A percentile compares a stretch with the other conserved stretches of the same genome.
Conservation (phyloP, 2,329 filamentous ascomycete species). For the Podosphaera xanthii region DNA sequence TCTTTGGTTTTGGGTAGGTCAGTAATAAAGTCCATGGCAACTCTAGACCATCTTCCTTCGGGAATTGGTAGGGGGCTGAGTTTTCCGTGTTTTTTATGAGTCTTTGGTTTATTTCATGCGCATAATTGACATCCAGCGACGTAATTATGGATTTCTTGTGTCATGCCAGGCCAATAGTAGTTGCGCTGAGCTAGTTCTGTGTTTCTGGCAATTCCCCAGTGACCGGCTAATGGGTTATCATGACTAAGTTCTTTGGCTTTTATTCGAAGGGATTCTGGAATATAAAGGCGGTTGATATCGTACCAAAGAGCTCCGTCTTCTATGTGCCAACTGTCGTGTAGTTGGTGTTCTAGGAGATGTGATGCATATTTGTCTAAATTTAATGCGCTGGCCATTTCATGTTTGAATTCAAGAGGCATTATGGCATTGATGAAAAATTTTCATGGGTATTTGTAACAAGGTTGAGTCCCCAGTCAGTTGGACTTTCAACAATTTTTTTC, state of each 20-base stretch:
- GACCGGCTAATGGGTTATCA: background rate
- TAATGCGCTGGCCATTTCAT: background rate
- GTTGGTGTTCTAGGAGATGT: background rate
- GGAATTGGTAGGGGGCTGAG: background rate
- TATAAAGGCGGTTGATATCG: background rate
- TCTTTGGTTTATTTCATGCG: background rate
- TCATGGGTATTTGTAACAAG: background rate
- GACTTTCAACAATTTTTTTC: background rate
- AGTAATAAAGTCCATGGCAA: background rate
- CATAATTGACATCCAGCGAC: background rate
- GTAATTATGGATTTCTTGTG: background rate
- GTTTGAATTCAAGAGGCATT: background rate
- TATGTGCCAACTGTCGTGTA: background rate
- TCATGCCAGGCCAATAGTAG: background rate
- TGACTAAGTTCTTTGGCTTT: conserved; percentile 1
- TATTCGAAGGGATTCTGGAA: conserved; percentile 1
- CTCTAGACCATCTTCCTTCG: background rate
- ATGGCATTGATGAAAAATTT: background rate
- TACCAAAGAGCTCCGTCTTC: background rate
- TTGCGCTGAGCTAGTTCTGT: background rate
- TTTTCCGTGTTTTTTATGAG: background rate
- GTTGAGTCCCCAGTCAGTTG: background rate
- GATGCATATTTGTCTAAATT: background rate
- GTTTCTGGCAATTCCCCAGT: background rate
- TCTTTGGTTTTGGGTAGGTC: background rate